phyloP scores from a whole-genome alignment of 352 stramenopile species.

The Phytophthora pinifolia region DNA sequence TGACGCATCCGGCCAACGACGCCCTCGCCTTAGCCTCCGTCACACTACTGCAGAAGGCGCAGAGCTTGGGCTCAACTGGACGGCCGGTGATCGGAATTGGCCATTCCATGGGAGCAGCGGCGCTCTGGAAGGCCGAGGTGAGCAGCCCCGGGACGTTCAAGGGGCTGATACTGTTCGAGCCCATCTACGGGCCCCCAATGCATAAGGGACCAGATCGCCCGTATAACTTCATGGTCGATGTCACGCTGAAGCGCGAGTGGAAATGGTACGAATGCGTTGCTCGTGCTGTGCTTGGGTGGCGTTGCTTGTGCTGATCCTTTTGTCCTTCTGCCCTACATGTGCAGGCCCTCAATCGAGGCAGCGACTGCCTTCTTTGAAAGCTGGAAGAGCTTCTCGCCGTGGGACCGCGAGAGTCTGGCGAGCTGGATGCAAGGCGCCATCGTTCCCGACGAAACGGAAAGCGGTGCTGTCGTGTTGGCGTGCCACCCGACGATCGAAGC shows the following conservation, averaged over 20 bases:
- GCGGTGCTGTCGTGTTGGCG: constrained; percentile 19
- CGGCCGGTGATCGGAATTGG: constrained; percentile 50
- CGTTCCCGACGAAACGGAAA: constrained; percentile 19
- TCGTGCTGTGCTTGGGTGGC: background rate
- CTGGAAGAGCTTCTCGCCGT: constrained; percentile 40
- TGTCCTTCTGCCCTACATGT: background rate
- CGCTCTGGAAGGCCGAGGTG: constrained; percentile 35
- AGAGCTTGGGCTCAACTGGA: background rate
- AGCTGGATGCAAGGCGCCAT: constrained; percentile 37
- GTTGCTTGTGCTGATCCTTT: background rate
- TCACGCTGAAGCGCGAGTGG: constrained; percentile 29
- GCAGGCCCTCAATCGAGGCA: constrained; percentile 28
- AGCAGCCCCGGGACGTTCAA: constrained; percentile 42
- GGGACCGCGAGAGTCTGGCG: constrained; percentile 39
- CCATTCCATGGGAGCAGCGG: constrained; percentile 45
- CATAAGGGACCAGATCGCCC: background rate
- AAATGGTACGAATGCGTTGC: constrained; percentile 22
- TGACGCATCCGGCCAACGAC: constrained; percentile 43
- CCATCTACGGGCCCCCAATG: constrained; percentile 31
- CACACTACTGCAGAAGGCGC: constrained; percentile 15
- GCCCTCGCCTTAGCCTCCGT: constrained; percentile 21
- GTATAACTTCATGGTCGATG: constrained; percentile 30
- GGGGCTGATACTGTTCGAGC: constrained; percentile 49
- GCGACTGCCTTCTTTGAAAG: constrained; percentile 30
- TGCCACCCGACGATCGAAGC: constrained; percentile 32